Evolutionary conservation across 2,329 filamentous ascomycete species (phyloP).

Genomic region (Trichoderma atrobrunneum): DNA sequence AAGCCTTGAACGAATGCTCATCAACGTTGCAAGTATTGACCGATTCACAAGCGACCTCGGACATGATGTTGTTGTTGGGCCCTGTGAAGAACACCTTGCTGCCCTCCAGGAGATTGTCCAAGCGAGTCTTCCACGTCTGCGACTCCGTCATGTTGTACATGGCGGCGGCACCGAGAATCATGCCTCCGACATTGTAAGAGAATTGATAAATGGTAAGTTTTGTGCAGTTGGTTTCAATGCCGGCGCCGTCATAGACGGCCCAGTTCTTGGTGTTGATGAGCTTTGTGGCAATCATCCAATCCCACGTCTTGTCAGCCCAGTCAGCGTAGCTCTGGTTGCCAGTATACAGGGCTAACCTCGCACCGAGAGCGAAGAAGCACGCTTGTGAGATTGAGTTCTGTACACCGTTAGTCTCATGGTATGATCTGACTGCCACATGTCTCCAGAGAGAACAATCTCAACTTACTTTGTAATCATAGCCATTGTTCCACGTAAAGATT

Average conservation of each 20-base stretch:
- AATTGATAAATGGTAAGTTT: conserved; percentile 61
- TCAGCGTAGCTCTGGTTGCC: conserved; percentile 72
- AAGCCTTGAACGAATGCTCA: conserved; percentile 63
- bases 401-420: conserved; percentile 46
- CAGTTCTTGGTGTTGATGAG: conserved; percentile 57
- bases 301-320: conserved; percentile 72
- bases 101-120: conserved; percentile 55
- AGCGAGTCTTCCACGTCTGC: conserved; percentile 55
- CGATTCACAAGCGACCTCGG: conserved; percentile 63
- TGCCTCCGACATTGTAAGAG: conserved; percentile 66
- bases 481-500: conserved; percentile 78
- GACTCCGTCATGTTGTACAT: conserved; percentile 63
- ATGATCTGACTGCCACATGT: neutral
- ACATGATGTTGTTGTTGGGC: conserved; percentile 55
- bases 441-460: neutral
- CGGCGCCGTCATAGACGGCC: conserved; percentile 61
- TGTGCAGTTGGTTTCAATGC: conserved; percentile 56
- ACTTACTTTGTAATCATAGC: conserved; percentile 66
- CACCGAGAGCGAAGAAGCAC: conserved; percentile 60
- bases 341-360: conserved; percentile 73
- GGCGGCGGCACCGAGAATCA: conserved; percentile 63
- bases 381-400: conserved; percentile 62
- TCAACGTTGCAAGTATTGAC: conserved; percentile 60
- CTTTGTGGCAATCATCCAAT: conserved; percentile 60
- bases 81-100: conserved; percentile 55